These are phyloP conservation scores for Populus euphratica DNA, from an alignment of 345 rosid species.

Conservation along the genomic window DNA sequence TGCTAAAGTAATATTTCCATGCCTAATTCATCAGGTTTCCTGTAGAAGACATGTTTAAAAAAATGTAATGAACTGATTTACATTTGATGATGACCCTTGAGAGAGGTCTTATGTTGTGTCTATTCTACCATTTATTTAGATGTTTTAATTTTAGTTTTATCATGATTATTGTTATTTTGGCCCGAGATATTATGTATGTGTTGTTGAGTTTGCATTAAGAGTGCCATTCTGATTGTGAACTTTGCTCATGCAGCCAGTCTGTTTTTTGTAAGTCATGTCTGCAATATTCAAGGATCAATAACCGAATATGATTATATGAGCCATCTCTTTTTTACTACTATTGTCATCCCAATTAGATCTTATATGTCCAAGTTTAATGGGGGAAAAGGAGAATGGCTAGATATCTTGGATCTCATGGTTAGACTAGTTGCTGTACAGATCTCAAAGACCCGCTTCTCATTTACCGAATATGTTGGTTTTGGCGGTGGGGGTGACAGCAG, in stretches of 20 bases:
- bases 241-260: neutral
- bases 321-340: neutral
- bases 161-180: neutral
- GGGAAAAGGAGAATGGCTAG: neutral
- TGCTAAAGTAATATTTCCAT: neutral
- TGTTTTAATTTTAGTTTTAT: neutral
- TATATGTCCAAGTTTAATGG: neutral
- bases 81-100: neutral
- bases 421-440: neutral
- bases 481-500: neutral
- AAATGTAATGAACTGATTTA: neutral
- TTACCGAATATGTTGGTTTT: neutral
- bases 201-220: neutral
- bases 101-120: neutral
- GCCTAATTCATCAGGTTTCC: neutral
- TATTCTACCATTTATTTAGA: too few species aligned
- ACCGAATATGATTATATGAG: neutral
- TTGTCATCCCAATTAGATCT: neutral
- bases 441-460: neutral
- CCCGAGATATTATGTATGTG: too few species aligned
- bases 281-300: neutral
- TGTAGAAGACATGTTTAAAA: neutral
- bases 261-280: neutral
- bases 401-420: neutral
- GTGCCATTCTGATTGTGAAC: neutral